phyloP scores from a whole-genome alignment of 129 eudicot species.

The Escallonia rubra region DNA sequence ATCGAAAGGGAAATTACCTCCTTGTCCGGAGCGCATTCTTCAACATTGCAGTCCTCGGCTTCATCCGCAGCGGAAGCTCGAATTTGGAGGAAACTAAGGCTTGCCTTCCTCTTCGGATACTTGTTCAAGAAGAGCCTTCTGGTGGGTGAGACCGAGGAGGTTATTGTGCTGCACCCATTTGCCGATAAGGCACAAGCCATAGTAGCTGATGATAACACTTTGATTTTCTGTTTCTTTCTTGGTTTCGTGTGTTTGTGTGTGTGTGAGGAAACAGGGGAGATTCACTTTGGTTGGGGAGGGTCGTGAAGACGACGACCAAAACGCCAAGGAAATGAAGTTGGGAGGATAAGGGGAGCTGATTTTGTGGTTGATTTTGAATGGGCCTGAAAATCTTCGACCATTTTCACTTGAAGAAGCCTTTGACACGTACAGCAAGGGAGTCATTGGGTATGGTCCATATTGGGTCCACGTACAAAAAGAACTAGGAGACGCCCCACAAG shows the following conservation, averaged over 20 bases:
- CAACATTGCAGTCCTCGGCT: constrained; percentile 68
- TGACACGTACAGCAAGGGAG: too few relatives aligned
- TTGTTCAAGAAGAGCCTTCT: constrained; percentile 31
- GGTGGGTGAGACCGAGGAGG: constrained; percentile 11
- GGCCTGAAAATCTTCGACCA: too few relatives aligned
- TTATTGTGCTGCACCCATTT: constrained; percentile 29
- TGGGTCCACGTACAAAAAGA: too few relatives aligned
- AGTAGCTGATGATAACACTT: not conserved
- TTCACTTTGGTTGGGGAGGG: not conserved
- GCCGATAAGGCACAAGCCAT: constrained; percentile 58
- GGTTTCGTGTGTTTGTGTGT: not conserved
- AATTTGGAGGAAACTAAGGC: constrained; percentile 24
- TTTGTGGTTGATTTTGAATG: too few relatives aligned
- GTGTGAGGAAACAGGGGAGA: not conserved
- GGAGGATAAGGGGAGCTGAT: too few relatives aligned
- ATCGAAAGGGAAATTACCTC: constrained; percentile 44
- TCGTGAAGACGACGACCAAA: too few relatives aligned
- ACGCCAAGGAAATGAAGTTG: too few relatives aligned
- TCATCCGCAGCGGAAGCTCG: constrained; percentile 55
- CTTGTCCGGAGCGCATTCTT: constrained; percentile 99
- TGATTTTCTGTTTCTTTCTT: not conserved
- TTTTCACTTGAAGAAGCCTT: too few relatives aligned
- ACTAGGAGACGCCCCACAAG: too few relatives aligned
- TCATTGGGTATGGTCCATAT: too few relatives aligned
- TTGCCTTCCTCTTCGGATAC: constrained; percentile 26